Evolutionary conservation across 2,329 filamentous ascomycete species (phyloP).

Genomic region (Cordyceps fumosorosea): DNA sequence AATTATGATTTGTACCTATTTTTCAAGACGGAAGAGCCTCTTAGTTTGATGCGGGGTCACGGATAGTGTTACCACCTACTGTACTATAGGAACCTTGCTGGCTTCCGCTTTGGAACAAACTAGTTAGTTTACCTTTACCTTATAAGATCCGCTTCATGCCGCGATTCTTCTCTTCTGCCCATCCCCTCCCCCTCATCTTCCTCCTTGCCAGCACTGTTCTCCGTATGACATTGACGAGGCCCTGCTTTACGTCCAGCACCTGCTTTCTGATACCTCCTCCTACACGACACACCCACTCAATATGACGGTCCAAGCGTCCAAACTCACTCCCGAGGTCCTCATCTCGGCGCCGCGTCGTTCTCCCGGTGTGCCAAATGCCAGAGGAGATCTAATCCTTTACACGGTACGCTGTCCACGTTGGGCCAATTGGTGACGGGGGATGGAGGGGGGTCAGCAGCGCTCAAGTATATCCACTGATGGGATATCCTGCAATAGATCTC

Average conservation of each 20-base stretch:
- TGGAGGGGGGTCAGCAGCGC: no score
- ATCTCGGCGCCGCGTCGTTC: conserved; percentile 70
- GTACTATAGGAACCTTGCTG: background rate
- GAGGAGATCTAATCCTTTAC: conserved; percentile 59
- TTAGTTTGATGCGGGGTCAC: conserved; percentile 3
- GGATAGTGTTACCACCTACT: background rate
- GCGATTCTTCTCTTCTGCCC: background rate
- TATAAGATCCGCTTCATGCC: conserved; percentile 7
- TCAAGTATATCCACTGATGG: background rate
- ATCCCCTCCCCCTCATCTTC: background rate
- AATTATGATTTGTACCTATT: background rate
- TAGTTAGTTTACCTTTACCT: conserved; percentile 1
- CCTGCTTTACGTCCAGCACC: background rate
- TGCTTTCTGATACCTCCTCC: conserved; percentile 14
- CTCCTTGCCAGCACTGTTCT: background rate
- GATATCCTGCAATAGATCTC: conserved; percentile 40
- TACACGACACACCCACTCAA: conserved; percentile 14
- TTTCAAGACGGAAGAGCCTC: background rate
- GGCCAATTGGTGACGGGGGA: background rate
- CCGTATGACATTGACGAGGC: background rate
- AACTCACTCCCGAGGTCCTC: conserved; percentile 71
- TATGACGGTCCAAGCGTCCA: conserved; percentile 65
- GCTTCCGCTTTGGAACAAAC: background rate
- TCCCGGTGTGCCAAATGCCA: conserved; percentile 60
- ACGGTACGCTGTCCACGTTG: conserved; percentile 36